These are phyloP conservation scores for Fusarium verticillioides DNA, from an alignment of 2,329 filamentous ascomycete species.

Conservation along the genomic window DNA sequence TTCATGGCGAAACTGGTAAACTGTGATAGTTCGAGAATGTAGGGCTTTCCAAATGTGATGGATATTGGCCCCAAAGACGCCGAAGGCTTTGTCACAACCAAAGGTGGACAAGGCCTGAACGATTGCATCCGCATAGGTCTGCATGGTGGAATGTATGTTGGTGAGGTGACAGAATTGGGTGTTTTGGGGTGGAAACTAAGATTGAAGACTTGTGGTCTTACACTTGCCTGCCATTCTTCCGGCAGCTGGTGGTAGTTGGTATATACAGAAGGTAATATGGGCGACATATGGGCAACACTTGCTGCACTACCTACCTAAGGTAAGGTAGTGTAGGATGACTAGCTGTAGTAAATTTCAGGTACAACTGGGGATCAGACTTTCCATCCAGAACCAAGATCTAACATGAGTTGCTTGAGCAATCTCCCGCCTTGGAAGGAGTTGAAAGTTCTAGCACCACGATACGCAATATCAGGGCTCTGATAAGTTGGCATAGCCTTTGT, in stretches of 20 bases:
- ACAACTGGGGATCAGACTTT: background rate
- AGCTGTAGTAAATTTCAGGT: background rate
- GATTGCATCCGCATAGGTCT: background rate
- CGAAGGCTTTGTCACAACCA: background rate
- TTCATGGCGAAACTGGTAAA: background rate
- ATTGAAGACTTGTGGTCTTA: background rate
- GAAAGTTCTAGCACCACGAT: background rate
- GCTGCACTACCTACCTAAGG: background rate
- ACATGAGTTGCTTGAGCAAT: background rate
- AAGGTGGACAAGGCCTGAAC: background rate
- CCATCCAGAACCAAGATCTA: background rate
- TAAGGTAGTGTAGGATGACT: background rate
- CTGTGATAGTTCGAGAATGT: background rate
- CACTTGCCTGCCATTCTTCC: background rate
- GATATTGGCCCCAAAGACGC: background rate
- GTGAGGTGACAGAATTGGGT: background rate
- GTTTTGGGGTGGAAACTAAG: background rate
- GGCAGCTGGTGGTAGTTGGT: background rate
- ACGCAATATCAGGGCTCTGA: background rate
- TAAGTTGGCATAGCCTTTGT: background rate
- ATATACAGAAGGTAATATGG: background rate
- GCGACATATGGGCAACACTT: background rate
- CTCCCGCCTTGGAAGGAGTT: background rate
- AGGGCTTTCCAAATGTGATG: background rate
- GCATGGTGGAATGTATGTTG: background rate